Evolutionary conservation across 2,329 filamentous ascomycete species (phyloP), one percentile per base, ranked within the genome.

Genomic region (Colletotrichum salicis): DNA sequence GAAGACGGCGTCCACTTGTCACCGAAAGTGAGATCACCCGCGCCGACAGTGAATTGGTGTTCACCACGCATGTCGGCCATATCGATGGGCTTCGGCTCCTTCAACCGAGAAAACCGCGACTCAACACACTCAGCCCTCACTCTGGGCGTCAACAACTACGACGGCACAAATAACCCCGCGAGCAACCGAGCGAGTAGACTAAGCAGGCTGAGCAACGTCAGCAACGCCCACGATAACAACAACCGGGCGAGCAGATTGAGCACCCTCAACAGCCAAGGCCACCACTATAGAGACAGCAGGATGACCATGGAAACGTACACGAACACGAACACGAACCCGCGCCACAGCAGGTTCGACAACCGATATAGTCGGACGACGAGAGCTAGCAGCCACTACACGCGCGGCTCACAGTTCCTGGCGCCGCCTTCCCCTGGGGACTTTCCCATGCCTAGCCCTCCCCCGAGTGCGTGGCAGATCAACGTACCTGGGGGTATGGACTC

Each of bases 31-130:
- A 37, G 31, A 45, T 13, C 69, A 3, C 12, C 31, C 10, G 64
- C 71, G 15, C 71, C 71, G 41, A 72, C 64, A 3, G 35, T 73
- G 8, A 62, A 73, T 29, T 73, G 71, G 71, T 45, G 59, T 10
- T 72, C 69, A 0, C 71, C 71, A 33, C 71, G 71, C 59, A 61
- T 73, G 69, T 73, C 71, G 12, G 64, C 69, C 56, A 29, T 73
- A 5, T 73, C 71, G 4, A 65, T 73, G 71, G 71, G 71, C 4
- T 73, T 73, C 48, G 48, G 37, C 10, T n/a, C 7, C 29, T 45
- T 4, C 4, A 29, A 15, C 59, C 59, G 65, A 27, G 54, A 71
- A 7, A 29, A 15, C 59, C 59, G 65, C 27, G 54, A 71, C 24
- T 64, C 70, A 35, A 37, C 41, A 1, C 31, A 51, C 5, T 71